phyloP scores from a whole-genome alignment of 139 green algal genomes.

The Raphidocelis subcapitata region DNA sequence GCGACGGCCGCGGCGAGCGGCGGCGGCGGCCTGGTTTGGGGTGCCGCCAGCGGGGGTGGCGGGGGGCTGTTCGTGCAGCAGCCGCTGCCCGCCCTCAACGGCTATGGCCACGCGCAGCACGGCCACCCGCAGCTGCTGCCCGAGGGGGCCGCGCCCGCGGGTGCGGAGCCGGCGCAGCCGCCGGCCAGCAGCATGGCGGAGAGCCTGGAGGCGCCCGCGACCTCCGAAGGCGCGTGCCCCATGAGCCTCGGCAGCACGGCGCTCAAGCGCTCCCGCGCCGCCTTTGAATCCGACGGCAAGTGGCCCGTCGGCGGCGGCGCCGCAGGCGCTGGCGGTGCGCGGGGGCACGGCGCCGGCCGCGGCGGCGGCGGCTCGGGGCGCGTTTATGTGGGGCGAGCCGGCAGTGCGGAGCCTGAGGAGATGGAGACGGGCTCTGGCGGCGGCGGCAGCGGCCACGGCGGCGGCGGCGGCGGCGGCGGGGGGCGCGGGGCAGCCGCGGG shows the following conservation, averaged over 20 bases:
- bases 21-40: background rate
- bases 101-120: too few relatives aligned
- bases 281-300: constrained; percentile 1
- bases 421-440: background rate
- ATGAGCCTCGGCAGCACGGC: constrained; percentile 16
- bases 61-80: too few relatives aligned
- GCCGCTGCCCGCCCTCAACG: too few relatives aligned
- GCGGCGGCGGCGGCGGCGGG: too few relatives aligned
- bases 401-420: background rate
- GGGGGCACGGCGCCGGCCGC: too few relatives aligned
- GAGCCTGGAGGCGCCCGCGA: too few relatives aligned
- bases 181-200: background rate
- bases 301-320: too few relatives aligned
- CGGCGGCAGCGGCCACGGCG: too few relatives aligned
- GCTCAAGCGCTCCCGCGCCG: constrained; percentile 8
- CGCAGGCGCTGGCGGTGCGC: too few relatives aligned
- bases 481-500: too few relatives aligned
- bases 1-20: background rate
- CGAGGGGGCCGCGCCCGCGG: too few relatives aligned
- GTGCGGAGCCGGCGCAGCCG: constrained; percentile 2
- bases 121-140: too few relatives aligned
- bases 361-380: background rate
- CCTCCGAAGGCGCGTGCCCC: constrained; percentile 9
- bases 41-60: background rate
- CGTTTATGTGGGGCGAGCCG: background rate